These are phyloP conservation scores for Neurospora sp. DNA, from an alignment of 495 filamentous ascomycete species.

Conservation along the genomic window DNA sequence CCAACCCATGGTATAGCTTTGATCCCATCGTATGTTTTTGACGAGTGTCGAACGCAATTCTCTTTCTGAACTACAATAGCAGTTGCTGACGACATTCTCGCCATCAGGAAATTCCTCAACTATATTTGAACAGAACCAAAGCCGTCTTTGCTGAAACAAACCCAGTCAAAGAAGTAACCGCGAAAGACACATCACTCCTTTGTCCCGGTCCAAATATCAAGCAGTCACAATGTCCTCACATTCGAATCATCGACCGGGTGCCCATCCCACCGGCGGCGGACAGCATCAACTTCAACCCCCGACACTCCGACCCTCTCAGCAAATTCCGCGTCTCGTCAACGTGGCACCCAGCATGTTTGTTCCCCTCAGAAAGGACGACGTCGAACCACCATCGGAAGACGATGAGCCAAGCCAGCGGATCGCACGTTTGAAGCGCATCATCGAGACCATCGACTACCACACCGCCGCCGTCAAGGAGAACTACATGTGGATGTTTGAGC, in stretches of 20 bases:
- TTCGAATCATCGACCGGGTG: neutral
- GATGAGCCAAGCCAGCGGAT: conserved; percentile 18
- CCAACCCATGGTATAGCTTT: neutral
- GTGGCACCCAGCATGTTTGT: conserved; percentile 34
- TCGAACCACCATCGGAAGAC: conserved; percentile 8
- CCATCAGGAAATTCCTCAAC: neutral
- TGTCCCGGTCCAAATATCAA: neutral
- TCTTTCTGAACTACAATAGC: neutral
- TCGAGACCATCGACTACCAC: conserved; percentile 33
- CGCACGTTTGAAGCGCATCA: conserved; percentile 21
- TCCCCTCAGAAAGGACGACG: conserved; percentile 27
- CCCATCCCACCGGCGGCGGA: neutral
- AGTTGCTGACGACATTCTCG: neutral
- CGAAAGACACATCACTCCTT: neutral
- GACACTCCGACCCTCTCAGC: conserved; percentile 7
- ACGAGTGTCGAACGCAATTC: neutral
- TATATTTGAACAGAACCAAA: neutral
- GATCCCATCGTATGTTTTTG: neutral
- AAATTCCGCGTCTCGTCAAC: conserved; percentile 22
- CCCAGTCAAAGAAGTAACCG: neutral
- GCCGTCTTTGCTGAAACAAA: neutral
- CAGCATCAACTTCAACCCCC: conserved; percentile 1
- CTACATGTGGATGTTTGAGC: conserved; percentile 30
- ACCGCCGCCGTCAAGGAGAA: conserved; percentile 29
- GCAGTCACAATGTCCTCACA: neutral